Conservation (phyloP, 2,329 filamentous ascomycete genomes). For the Epichloe sylvatica region DNA sequence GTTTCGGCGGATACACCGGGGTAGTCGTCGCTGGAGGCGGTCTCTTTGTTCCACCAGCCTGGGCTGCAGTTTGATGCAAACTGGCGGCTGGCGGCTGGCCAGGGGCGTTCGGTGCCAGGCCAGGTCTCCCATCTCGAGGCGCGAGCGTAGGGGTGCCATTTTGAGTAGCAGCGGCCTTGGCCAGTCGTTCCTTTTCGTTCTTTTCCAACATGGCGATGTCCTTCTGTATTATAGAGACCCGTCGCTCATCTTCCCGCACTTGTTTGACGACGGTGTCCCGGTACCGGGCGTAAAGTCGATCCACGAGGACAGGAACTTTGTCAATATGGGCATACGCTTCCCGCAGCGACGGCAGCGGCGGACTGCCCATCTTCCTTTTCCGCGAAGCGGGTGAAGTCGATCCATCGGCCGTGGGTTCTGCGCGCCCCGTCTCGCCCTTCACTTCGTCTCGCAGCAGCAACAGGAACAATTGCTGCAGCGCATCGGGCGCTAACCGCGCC, state of each 20-base stretch:
- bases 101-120: background rate
- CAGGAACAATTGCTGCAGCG: slow-evolving; percentile 66
- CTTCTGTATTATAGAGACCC: slow-evolving; percentile 46
- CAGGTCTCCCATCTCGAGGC: slow-evolving; percentile 19
- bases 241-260: slow-evolving; percentile 61
- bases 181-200: slow-evolving; percentile 23
- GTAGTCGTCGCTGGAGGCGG: slow-evolving; percentile 17
- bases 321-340: slow-evolving; percentile 53
- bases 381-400: slow-evolving; percentile 42
- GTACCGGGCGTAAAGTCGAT: slow-evolving; percentile 63
- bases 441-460: slow-evolving; percentile 63
- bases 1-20: slow-evolving; percentile 23
- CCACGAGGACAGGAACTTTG: slow-evolving; percentile 55
- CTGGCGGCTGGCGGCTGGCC: slow-evolving; percentile 3
- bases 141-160: slow-evolving; percentile 19
- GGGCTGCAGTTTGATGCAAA: slow-evolving; percentile 7
- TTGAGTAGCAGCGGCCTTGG: slow-evolving; percentile 21
- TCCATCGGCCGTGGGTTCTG: slow-evolving; percentile 23
- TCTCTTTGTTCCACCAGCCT: slow-evolving; percentile 12
- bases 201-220: slow-evolving; percentile 58
- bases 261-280: slow-evolving; percentile 52
- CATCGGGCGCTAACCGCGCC: slow-evolving; percentile 59
- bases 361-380: slow-evolving; percentile 62
- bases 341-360: slow-evolving; percentile 48
- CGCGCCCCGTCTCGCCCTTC: slow-evolving; percentile 31